These are phyloP conservation scores for Puccinia sorghi DNA, from an alignment of 1,284 basidiomycete genomes.

Conservation along the genomic window DNA sequence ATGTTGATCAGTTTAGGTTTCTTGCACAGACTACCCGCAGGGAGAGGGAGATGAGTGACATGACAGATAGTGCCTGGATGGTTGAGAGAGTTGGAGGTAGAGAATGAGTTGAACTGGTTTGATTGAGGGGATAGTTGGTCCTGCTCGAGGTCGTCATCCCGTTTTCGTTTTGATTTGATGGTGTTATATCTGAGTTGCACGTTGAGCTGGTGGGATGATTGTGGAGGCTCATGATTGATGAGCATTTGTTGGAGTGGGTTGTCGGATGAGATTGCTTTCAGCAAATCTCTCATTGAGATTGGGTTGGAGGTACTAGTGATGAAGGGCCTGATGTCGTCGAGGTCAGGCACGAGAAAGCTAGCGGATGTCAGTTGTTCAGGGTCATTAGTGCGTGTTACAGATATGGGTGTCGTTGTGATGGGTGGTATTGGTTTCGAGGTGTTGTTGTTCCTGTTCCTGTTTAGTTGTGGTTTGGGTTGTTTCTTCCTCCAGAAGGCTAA, in stretches of 20 bases:
- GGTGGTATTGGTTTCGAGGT: not conserved
- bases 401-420: not conserved
- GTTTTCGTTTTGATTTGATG: constrained; percentile 18
- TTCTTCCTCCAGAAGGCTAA: constrained; percentile 22
- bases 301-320: not conserved
- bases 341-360: constrained; percentile 19
- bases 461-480: not conserved
- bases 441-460: not conserved
- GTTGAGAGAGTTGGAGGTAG: constrained; percentile 8
- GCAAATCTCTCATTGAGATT: constrained; percentile 30
- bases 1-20: constrained; percentile 14
- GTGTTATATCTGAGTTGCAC: constrained; percentile 1
- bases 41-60: not conserved
- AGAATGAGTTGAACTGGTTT: not conserved
- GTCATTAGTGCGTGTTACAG: not conserved
- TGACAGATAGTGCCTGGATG: constrained; percentile 5
- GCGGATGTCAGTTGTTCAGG: not conserved
- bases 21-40: not conserved
- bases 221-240: not conserved
- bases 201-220: not conserved
- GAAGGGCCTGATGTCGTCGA: constrained; percentile 33
- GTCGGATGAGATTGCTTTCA: constrained; percentile 9
- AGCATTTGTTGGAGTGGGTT: constrained; percentile 9
- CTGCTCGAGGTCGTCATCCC: not conserved
- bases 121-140: not conserved